Evolutionary conservation across 805 yeast species (phyloP).

Genomic region (Lipomyces spencermartinsiae): DNA sequence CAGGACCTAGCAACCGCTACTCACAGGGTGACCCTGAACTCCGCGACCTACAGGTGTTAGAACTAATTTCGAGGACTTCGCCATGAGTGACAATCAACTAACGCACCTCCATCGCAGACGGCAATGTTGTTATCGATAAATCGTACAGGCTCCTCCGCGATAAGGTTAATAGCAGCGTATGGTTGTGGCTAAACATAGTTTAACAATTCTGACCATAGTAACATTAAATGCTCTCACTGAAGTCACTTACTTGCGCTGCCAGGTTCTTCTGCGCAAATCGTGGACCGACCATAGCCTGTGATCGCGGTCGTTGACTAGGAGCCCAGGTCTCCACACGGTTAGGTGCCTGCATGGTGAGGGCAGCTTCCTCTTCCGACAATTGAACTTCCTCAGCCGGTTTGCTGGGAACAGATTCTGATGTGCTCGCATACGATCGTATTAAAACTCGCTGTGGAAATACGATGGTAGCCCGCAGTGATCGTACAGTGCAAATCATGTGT

Average conservation of each 20-base stretch:
- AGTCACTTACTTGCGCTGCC: conserved; percentile 42
- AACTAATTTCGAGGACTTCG: background rate
- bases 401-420: conserved; percentile 2
- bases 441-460: background rate
- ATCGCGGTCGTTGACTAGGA: conserved; percentile 64
- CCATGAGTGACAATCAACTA: too few relatives aligned
- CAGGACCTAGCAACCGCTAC: background rate
- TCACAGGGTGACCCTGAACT: conserved; percentile 73
- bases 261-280: conserved; percentile 77
- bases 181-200: conserved; percentile 68
- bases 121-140: conserved; percentile 69
- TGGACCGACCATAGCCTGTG: conserved; percentile 62
- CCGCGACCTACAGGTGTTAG: conserved; percentile 55
- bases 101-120: conserved; percentile 72
- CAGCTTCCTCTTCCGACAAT: conserved; percentile 26
- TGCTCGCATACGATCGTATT: conserved; percentile 3
- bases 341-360: conserved; percentile 66
- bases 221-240: background rate
- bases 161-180: conserved; percentile 82
- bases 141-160: conserved; percentile 73
- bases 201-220: background rate
- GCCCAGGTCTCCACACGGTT: conserved; percentile 78
- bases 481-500: background rate
- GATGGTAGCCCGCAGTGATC: background rate
- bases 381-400: conserved; percentile 14